Evolutionary conservation across 768 basidiomycete genomes (phyloP).

Genomic region (Rhodosporidiobolus sp.): DNA sequence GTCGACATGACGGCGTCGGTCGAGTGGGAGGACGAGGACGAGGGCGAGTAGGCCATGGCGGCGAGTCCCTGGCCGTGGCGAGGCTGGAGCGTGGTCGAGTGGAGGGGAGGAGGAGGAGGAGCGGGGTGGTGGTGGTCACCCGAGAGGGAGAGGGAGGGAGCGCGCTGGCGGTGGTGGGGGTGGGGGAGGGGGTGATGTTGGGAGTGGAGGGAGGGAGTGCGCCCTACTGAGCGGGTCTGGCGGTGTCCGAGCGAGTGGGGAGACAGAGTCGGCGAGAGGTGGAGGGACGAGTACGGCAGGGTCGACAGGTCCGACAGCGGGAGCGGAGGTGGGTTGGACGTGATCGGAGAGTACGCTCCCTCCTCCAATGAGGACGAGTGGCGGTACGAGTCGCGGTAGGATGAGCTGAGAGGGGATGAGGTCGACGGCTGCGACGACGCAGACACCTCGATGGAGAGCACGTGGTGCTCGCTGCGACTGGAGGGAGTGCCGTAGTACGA

Average conservation of each 20-base stretch:
- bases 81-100: not conserved
- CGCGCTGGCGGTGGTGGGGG: not conserved
- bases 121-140: not conserved
- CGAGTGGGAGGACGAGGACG: not conserved
- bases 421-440: too few relatives aligned
- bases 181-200: not conserved
- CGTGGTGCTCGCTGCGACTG: too few relatives aligned
- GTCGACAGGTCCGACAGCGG: not conserved
- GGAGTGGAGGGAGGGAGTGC: constrained; percentile 1
- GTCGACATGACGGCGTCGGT: not conserved
- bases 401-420: too few relatives aligned
- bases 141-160: not conserved
- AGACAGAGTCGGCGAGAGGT: not conserved
- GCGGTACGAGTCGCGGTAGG: too few relatives aligned
- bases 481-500: not conserved
- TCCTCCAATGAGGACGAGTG: too few relatives aligned
- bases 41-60: constrained; percentile 30
- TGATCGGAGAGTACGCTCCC: not conserved
- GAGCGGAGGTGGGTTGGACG: not conserved
- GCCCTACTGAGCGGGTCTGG: constrained; percentile 24
- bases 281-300: not conserved
- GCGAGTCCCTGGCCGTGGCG: not conserved
- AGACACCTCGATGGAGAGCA: too few relatives aligned
- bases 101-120: too few relatives aligned
- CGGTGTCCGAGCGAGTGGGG: not conserved